Evolutionary conservation across 768 basidiomycete genomes (phyloP).

Genomic region (Epithele typhae): DNA sequence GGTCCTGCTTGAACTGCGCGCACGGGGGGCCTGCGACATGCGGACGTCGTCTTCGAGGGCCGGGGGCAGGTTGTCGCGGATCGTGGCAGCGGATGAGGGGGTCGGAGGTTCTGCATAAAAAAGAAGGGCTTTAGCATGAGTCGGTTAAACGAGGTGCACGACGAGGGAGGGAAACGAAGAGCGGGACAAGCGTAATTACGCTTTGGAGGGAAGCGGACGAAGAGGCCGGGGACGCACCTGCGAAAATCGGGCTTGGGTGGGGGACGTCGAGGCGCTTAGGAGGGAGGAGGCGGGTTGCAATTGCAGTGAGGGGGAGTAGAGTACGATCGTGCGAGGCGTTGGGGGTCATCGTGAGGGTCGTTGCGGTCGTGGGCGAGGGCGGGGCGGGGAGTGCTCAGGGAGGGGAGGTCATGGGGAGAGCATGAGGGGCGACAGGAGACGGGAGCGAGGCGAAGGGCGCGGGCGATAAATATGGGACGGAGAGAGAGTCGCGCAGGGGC

Average conservation of each 20-base stretch:
- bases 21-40: slow-evolving; percentile 9
- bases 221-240: slow-evolving; percentile 5
- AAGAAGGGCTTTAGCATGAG: not conserved
- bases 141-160: not conserved
- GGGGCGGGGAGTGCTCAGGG: not conserved
- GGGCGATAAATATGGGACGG: slow-evolving; percentile 7
- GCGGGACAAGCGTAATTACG: no score
- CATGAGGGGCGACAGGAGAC: slow-evolving; percentile 1
- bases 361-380: slow-evolving; percentile 5
- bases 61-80: slow-evolving; percentile 3
- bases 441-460: not conserved
- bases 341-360: slow-evolving; percentile 14
- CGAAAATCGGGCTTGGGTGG: slow-evolving; percentile 11
- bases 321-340: slow-evolving; percentile 15
- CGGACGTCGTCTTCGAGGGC: slow-evolving; percentile 11
- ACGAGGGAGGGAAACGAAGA: not conserved
- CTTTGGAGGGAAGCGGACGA: no score
- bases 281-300: slow-evolving; percentile 14
- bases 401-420: slow-evolving; percentile 4
- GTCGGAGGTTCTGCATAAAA: slow-evolving; percentile 15
- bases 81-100: slow-evolving; percentile 12
- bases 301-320: slow-evolving; percentile 5
- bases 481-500: slow-evolving; percentile 2
- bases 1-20: slow-evolving; percentile 35
- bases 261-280: slow-evolving; percentile 2